Conservation (phyloP, 2,329 filamentous ascomycete genomes). For the Beauveria brongniartii region DNA sequence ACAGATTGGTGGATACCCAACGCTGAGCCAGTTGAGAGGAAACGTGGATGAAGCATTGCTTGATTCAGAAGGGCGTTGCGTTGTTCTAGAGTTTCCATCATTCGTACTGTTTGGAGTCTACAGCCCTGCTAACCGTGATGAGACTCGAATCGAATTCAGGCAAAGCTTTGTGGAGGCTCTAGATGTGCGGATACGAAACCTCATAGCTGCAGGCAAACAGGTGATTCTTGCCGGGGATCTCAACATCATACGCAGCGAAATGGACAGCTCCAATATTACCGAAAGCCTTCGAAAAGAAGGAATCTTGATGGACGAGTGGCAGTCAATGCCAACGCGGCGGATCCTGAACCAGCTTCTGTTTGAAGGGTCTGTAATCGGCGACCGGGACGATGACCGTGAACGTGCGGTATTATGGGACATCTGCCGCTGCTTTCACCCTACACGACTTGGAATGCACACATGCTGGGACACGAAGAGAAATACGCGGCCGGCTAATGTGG, state of each 20-base stretch:
- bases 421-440: constrained; percentile 71
- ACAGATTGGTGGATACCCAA: constrained; percentile 85
- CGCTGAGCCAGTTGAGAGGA: constrained; percentile 54
- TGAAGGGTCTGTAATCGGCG: constrained; percentile 58
- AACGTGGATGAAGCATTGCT: constrained; percentile 61
- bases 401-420: constrained; percentile 72
- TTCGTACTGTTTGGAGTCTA: constrained; percentile 93
- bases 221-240: constrained; percentile 83
- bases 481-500: constrained; percentile 89
- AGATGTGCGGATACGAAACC: constrained; percentile 76
- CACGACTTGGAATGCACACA: constrained; percentile 85
- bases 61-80: constrained; percentile 86
- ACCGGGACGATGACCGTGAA: constrained; percentile 62
- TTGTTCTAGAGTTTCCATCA: constrained; percentile 86
- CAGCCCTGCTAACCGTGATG: constrained; percentile 81
- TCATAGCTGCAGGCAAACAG: constrained; percentile 70
- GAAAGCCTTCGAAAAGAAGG: constrained; percentile 66
- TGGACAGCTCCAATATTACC: constrained; percentile 68
- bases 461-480: constrained; percentile 96
- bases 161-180: constrained; percentile 71
- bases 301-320: constrained; percentile 61
- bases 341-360: constrained; percentile 82
- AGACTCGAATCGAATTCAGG: constrained; percentile 74
- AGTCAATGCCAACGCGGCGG: constrained; percentile 62
- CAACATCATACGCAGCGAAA: constrained; percentile 63